Percentiles rank a stretch among this genome's conserved stretches.
These are phyloP conservation scores for Cladosporium oxysporum DNA, from an alignment of 2,329 filamentous ascomycete genomes.

Conservation along the genomic window DNA sequence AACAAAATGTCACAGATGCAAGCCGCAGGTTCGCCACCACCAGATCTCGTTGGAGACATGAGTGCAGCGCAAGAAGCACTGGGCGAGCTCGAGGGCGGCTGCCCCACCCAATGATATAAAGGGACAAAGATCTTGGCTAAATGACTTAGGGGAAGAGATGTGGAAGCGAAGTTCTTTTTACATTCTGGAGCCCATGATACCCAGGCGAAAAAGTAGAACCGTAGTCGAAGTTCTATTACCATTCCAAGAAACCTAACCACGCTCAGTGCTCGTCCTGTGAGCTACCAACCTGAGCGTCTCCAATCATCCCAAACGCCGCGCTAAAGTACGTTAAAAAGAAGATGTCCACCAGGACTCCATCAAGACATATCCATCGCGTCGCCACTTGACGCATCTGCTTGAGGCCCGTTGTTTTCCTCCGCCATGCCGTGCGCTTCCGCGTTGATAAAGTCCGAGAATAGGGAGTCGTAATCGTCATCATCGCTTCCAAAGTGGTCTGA, in stretches of 20 bases:
- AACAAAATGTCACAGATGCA: conserved; percentile 73
- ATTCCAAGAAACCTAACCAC: not conserved
- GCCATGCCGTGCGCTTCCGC: conserved; percentile 1
- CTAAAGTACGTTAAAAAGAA: conserved; percentile 25
- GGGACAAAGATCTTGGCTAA: conserved; percentile 3
- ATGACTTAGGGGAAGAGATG: not conserved
- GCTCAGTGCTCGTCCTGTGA: conserved; percentile 14
- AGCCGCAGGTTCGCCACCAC: conserved; percentile 84
- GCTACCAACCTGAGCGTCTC: conserved; percentile 1
- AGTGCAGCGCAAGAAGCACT: conserved; percentile 73
- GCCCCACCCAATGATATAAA: conserved; percentile 58
- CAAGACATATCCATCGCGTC: conserved; percentile 24
- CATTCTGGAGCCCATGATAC: conserved; percentile 21
- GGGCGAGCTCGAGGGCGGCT: conserved; percentile 59
- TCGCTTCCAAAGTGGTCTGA: conserved; percentile 49
- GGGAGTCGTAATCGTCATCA: conserved; percentile 61
- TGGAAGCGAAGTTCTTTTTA: not conserved
- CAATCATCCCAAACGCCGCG: conserved; percentile 29
- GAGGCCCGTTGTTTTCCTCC: not conserved
- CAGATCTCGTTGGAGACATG: conserved; percentile 89
- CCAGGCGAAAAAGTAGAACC: conserved; percentile 11
- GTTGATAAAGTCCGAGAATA: conserved; percentile 64
- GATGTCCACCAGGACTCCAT: not conserved
- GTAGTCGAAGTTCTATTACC: not conserved
- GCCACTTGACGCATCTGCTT: conserved; percentile 21